Evolutionary conservation across 306 rosid genomes (phyloP).

Genomic region (Cyclanthera cordifolia): DNA sequence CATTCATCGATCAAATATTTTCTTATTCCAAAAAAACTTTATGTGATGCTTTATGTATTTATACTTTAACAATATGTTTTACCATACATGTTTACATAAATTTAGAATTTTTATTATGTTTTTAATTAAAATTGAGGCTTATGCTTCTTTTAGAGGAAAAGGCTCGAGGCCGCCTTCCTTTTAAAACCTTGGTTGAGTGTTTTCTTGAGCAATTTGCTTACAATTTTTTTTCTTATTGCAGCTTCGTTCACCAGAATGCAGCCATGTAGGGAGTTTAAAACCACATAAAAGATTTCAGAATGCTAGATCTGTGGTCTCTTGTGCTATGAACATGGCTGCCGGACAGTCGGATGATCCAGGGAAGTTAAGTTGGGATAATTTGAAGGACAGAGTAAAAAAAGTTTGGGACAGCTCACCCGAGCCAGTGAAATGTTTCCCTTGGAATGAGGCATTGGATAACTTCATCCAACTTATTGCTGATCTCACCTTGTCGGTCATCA

Average conservation of each 20-base stretch:
- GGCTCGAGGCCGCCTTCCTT: no score
- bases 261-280: slow-evolving; percentile 22
- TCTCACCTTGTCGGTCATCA: slow-evolving; percentile 51
- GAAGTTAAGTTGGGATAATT: slow-evolving; percentile 29
- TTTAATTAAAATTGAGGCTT: no score
- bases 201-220: background rate
- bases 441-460: slow-evolving; percentile 53
- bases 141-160: no score
- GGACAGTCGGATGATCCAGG: slow-evolving; percentile 46
- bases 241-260: slow-evolving; percentile 24
- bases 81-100: no score
- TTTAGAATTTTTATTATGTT: no score
- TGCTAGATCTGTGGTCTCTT: slow-evolving; percentile 21
- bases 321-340: slow-evolving; percentile 57
- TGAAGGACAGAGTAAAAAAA: slow-evolving; percentile 31
- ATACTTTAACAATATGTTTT: no score
- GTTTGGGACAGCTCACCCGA: slow-evolving; percentile 76
- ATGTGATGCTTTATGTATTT: no score
- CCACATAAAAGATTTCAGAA: slow-evolving; percentile 24
- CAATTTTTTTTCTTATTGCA: slow-evolving; percentile 14
- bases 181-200: no score
- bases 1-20: no score
- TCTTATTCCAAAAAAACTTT: no score
- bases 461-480: slow-evolving; percentile 60
- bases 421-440: slow-evolving; percentile 73